Conservation (phyloP, 495 filamentous ascomycete species). For the Talaromyces trachyspermus region DNA sequence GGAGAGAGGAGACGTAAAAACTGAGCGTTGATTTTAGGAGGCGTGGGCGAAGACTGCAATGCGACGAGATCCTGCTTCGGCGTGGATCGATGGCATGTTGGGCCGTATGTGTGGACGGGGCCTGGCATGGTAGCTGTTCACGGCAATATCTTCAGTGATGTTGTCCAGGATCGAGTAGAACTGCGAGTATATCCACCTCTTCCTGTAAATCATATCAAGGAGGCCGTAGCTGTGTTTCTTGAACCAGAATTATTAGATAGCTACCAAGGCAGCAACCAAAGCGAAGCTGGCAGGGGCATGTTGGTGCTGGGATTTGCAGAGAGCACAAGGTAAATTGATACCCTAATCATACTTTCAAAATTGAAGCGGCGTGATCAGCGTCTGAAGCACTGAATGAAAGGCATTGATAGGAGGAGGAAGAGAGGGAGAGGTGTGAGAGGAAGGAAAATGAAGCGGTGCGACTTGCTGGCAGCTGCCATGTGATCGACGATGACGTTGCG, state of each 20-base stretch:
- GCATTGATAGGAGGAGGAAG: too few species aligned
- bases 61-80: constrained; percentile 28
- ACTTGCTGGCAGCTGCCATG: not conserved
- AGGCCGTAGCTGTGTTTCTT: not conserved
- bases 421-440: not conserved
- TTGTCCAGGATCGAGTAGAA: not conserved
- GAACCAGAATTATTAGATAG: not conserved
- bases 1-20: constrained; percentile 73
- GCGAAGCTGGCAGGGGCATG: not conserved
- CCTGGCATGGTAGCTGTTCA: constrained; percentile 30
- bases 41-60: constrained; percentile 24
- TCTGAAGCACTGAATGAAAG: too few species aligned
- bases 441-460: not conserved
- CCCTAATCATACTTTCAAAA: not conserved
- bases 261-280: constrained; percentile 6
- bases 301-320: not conserved
- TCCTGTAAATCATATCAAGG: not conserved
- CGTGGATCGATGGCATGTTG: constrained; percentile 41
- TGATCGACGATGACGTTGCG: constrained; percentile 4
- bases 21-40: constrained; percentile 53
- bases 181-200: not conserved
- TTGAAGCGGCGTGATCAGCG: too few species aligned
- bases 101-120: constrained; percentile 47
- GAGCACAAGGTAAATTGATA: not conserved
- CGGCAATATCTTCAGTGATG: not conserved